These are phyloP conservation scores for Tetrahymena malaccensis DNA, from an alignment of 73 alveolate genomes.

Conservation along the genomic window DNA sequence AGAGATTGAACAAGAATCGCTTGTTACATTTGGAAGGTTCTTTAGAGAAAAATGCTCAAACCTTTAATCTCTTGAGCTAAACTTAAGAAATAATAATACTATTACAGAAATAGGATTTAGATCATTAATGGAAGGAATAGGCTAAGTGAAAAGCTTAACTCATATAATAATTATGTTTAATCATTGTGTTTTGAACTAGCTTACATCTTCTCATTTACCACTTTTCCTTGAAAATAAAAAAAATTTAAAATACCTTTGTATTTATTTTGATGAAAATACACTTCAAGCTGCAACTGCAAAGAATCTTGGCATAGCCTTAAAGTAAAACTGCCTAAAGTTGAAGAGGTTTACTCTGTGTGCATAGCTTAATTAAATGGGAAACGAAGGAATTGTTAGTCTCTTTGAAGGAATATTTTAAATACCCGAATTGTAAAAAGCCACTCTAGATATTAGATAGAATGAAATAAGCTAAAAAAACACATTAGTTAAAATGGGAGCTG, in stretches of 20 bases:
- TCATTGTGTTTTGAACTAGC: background rate
- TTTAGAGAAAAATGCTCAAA: background rate
- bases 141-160: background rate
- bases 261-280: background rate
- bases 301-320: background rate
- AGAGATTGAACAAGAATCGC: background rate
- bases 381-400: background rate
- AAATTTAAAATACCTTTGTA: background rate
- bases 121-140: background rate
- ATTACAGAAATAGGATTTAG: background rate
- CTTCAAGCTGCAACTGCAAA: background rate
- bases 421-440: background rate
- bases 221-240: background rate
- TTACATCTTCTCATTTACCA: background rate
- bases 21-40: background rate
- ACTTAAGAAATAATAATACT: background rate
- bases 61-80: background rate
- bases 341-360: background rate
- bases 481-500: background rate
- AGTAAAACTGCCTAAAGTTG: background rate
- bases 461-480: background rate
- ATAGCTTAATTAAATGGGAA: background rate
- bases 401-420: background rate
- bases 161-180: background rate
- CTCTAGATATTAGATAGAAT: background rate